These are phyloP conservation scores for Cornus controversa DNA, from an alignment of 148 eudicot species.

Conservation along the genomic window DNA sequence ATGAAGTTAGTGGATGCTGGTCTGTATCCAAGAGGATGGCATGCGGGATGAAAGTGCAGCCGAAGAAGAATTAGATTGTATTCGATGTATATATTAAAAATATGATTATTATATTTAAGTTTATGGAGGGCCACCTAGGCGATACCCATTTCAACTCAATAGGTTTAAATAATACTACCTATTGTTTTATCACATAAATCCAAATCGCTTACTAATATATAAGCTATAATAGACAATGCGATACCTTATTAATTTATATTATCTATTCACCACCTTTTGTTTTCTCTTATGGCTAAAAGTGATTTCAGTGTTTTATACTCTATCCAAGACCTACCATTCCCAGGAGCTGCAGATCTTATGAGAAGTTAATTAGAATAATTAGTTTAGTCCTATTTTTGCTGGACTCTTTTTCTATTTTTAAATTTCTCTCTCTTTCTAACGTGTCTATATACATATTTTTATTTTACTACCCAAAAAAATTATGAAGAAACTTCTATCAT, in stretches of 20 bases:
- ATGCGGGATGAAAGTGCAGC: neutral
- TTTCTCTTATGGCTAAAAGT: neutral
- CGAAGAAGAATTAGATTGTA: neutral
- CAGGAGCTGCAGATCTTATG: too few species aligned
- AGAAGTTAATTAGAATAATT: too few species aligned
- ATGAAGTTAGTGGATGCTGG: conserved; percentile 9
- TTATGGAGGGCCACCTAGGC: neutral
- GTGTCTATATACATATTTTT: too few species aligned
- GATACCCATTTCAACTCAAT: neutral
- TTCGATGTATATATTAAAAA: neutral
- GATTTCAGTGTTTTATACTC: neutral
- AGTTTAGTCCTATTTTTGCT: too few species aligned
- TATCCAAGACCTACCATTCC: neutral
- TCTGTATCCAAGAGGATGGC: conserved; percentile 6
- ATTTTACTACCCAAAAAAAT: too few species aligned
- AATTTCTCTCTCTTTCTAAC: too few species aligned
- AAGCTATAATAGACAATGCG: neutral
- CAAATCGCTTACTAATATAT: neutral
- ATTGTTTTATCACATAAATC: neutral
- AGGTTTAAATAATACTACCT: neutral
- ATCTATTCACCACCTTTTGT: neutral
- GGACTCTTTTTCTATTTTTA: too few species aligned
- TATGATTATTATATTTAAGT: neutral
- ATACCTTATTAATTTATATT: neutral
- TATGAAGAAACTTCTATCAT: too few species aligned